Percentiles rank a stretch among this genome's conserved stretches.
Evolutionary conservation across 2,329 filamentous ascomycete species (phyloP).

Genomic region (Pseudogymnoascus sp.): DNA sequence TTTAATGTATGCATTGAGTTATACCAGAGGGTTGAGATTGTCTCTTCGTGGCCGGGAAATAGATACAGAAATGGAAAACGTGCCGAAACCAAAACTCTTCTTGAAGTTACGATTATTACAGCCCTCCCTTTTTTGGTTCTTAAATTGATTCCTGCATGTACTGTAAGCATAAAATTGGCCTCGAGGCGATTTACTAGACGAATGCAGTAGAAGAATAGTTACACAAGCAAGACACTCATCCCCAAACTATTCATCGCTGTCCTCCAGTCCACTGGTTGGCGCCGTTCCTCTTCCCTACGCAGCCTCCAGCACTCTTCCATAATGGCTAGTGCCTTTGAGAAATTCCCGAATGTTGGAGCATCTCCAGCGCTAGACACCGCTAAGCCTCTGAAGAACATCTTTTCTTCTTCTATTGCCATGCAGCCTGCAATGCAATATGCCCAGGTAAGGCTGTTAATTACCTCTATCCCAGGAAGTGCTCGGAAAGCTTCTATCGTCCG

Average conservation of each 20-base stretch:
- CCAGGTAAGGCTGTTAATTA: conserved; percentile 17
- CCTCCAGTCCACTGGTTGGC: background rate
- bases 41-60: too few relatives aligned
- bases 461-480: conserved; percentile 13
- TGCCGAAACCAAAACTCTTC: too few relatives aligned
- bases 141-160: too few relatives aligned
- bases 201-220: background rate
- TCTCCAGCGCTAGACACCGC: background rate
- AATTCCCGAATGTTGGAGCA: conserved; percentile 12
- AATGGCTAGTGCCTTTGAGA: conserved; percentile 11
- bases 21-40: too few relatives aligned
- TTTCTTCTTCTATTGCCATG: conserved; percentile 15
- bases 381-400: conserved; percentile 17
- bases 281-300: background rate
- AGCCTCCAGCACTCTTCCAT: conserved; percentile 16
- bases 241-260: background rate
- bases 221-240: background rate
- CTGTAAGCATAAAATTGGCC: too few relatives aligned
- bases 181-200: too few relatives aligned
- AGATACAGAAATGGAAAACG: too few relatives aligned
- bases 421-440: conserved; percentile 19
- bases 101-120: too few relatives aligned
- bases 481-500: conserved; percentile 12
- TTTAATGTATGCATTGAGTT: too few relatives aligned
- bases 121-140: too few relatives aligned